These are phyloP conservation scores for Monosporascus sp. DNA, from an alignment of 2,329 filamentous ascomycete species.

Conservation along the genomic window DNA sequence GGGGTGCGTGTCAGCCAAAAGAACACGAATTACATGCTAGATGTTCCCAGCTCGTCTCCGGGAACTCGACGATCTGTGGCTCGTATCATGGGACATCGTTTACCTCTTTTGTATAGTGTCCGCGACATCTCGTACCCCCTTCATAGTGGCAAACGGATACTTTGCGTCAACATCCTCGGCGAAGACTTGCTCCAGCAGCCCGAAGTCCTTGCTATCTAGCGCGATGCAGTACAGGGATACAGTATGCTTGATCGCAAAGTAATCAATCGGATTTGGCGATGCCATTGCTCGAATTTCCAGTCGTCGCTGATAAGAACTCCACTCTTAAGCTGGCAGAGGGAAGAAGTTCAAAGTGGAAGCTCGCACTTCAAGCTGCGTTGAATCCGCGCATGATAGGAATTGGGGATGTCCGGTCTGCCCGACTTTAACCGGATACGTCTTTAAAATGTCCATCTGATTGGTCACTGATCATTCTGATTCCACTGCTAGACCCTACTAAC, in stretches of 20 bases:
- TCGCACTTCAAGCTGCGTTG: neutral
- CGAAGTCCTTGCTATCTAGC: constrained; percentile 7
- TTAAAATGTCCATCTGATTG: neutral
- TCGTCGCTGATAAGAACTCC: neutral
- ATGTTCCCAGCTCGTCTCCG: no score
- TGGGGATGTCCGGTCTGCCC: neutral
- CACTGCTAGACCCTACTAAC: neutral
- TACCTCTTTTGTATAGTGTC: neutral
- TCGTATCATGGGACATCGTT: neutral
- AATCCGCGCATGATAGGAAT: no score
- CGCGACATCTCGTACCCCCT: constrained; percentile 3
- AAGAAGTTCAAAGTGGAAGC: neutral
- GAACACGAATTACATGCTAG: no score
- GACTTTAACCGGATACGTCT: neutral
- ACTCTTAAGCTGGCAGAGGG: neutral
- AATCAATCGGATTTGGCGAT: constrained; percentile 1
- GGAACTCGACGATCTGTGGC: no score
- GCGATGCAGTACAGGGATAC: constrained; percentile 8
- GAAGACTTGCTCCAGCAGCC: constrained; percentile 5
- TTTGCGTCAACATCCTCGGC: constrained; percentile 2
- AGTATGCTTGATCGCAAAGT: constrained; percentile 6
- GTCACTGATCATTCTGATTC: neutral
- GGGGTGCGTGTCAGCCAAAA: neutral
- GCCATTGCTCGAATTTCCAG: neutral
- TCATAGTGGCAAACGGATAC: constrained; percentile 3